Evolutionary conservation across 148 eudicot genomes (phyloP).

Genomic region (Rhododendron griersonianum): DNA sequence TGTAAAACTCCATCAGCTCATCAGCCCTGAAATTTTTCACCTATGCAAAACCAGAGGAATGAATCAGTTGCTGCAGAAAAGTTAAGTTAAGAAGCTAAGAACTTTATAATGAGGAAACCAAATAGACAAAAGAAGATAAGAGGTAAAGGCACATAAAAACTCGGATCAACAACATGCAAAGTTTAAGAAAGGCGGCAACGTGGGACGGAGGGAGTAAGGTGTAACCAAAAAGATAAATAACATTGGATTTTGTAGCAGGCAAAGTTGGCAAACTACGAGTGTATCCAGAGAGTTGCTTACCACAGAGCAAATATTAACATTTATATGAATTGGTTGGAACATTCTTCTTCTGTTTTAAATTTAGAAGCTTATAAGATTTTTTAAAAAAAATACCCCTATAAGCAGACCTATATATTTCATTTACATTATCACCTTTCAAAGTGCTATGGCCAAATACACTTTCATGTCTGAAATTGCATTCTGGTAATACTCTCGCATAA

Average conservation of each 20-base stretch:
- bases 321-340: not conserved
- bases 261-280: not conserved
- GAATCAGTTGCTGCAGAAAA: constrained; percentile 3
- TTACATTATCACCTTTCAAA: not conserved
- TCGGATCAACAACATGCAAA: not conserved
- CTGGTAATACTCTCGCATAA: not conserved
- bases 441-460: not conserved
- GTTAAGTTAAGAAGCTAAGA: not conserved
- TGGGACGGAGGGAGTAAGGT: not conserved
- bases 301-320: too few species aligned
- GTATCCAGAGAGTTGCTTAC: not conserved
- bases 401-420: not conserved
- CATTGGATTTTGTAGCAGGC: not conserved
- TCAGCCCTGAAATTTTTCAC: constrained; percentile 71
- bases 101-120: not conserved
- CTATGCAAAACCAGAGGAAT: constrained; percentile 26
- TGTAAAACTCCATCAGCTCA: constrained; percentile 89
- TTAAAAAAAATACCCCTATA: not conserved
- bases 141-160: not conserved
- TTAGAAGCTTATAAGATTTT: not conserved
- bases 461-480: not conserved
- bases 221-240: not conserved
- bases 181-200: not conserved
- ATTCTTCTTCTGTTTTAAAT: not conserved
- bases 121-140: not conserved